Evolutionary conservation across 1,284 basidiomycete species (phyloP).

Genomic region (Pyrrhoderma noxium): DNA sequence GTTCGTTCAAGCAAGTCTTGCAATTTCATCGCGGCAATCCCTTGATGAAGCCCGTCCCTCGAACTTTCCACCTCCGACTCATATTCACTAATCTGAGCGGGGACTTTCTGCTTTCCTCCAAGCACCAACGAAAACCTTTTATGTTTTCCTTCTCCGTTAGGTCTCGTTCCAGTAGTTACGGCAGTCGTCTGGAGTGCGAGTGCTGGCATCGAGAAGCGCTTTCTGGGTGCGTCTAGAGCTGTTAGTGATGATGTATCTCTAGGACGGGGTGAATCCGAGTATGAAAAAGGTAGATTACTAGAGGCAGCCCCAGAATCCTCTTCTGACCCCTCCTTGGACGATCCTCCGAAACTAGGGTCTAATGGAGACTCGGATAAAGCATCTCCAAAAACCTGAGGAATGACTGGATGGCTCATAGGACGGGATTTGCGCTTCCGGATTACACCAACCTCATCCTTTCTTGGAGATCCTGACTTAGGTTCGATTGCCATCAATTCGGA

Average conservation of each 20-base stretch:
- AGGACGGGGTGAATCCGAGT: slow-evolving; percentile 17
- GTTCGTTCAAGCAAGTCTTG: slow-evolving; percentile 32
- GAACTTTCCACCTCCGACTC: background rate
- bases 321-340: background rate
- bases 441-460: slow-evolving; percentile 4
- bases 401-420: slow-evolving; percentile 16
- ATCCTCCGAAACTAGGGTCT: background rate
- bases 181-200: slow-evolving; percentile 63
- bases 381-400: slow-evolving; percentile 14
- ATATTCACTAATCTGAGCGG: background rate
- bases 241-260: slow-evolving; percentile 17
- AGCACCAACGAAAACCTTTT: slow-evolving; percentile 55
- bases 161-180: slow-evolving; percentile 52
- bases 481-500: slow-evolving; percentile 37
- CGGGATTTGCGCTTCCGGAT: slow-evolving; percentile 13
- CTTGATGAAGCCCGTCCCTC: slow-evolving; percentile 24
- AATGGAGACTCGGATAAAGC: background rate
- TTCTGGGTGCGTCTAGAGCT: slow-evolving; percentile 43
- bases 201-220: slow-evolving; percentile 68
- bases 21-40: slow-evolving; percentile 31
- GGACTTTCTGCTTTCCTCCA: slow-evolving; percentile 28
- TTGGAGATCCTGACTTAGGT: slow-evolving; percentile 19
- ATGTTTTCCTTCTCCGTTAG: slow-evolving; percentile 31
- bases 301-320: slow-evolving; percentile 5
- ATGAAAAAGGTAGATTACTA: background rate